Percentiles rank a stretch among this genome's conserved stretches.
Conservation (phyloP, 169 alveolate genomes). For the Cystoisospora suis region DNA sequence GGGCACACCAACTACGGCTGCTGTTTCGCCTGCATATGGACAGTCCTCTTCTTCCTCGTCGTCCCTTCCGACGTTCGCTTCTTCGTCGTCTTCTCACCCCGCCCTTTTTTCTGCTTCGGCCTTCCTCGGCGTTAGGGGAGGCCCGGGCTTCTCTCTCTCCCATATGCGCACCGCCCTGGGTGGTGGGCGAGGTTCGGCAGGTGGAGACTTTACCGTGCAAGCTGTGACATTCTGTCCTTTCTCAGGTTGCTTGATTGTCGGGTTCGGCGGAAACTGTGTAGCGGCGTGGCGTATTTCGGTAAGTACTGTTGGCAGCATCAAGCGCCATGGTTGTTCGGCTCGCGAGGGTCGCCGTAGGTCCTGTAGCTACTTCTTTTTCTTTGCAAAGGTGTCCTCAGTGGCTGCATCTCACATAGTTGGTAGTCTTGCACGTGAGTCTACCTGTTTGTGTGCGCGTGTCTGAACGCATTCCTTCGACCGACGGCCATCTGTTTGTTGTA, state of each 20-base stretch:
- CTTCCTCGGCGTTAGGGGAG: not conserved
- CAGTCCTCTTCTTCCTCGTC: not conserved
- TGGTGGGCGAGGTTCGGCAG: not conserved
- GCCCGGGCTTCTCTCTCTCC: too few species aligned
- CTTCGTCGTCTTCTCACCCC: not conserved
- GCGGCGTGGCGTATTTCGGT: slow-evolving; percentile 24
- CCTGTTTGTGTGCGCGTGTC: too few species aligned
- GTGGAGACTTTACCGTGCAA: not conserved
- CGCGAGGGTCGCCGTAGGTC: not conserved
- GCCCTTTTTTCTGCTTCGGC: not conserved
- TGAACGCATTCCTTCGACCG: too few species aligned
- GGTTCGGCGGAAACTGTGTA: not conserved
- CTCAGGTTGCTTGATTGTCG: not conserved
- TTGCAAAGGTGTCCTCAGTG: too few species aligned
- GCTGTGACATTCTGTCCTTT: slow-evolving; percentile 5
- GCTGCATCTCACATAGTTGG: too few species aligned
- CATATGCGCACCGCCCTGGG: too few species aligned
- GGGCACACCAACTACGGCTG: not conserved
- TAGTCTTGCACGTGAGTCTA: too few species aligned
- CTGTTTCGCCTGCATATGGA: not conserved
- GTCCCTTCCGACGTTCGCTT: not conserved
- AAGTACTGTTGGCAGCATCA: not conserved
- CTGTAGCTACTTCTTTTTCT: not conserved
- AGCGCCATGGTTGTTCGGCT: too few species aligned
- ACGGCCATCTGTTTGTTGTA: not conserved